phyloP scores from a whole-genome alignment of 1,139 yeast genomes.

The Suhomyces chickasaworum region DNA sequence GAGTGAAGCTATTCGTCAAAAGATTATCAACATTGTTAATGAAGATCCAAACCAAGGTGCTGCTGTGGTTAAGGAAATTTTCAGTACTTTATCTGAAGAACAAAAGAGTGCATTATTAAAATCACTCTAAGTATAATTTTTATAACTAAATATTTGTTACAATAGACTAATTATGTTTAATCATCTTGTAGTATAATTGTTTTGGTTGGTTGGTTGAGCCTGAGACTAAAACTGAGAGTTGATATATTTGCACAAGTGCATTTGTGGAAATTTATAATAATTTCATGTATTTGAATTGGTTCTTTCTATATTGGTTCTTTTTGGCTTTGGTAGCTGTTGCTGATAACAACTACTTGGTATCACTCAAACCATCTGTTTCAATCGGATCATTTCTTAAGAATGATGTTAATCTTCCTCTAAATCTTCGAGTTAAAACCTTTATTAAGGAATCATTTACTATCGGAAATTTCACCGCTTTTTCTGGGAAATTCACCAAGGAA shows the following conservation, averaged over 20 bases:
- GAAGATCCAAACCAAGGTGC: slow-evolving; percentile 57
- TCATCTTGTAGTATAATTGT: neutral
- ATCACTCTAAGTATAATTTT: slow-evolving; percentile 24
- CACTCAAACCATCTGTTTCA: slow-evolving; percentile 20
- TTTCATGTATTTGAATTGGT: neutral
- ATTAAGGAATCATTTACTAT: slow-evolving; percentile 52
- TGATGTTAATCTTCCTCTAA: slow-evolving; percentile 37
- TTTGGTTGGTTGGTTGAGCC: too few relatives aligned
- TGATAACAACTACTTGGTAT: slow-evolving; percentile 15
- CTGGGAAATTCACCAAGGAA: slow-evolving; percentile 57
- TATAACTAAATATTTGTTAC: neutral
- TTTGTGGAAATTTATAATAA: neutral
- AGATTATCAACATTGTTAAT: slow-evolving; percentile 60
- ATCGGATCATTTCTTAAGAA: slow-evolving; percentile 42
- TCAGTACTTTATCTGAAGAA: slow-evolving; percentile 58
- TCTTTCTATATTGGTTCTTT: neutral
- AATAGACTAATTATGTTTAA: neutral
- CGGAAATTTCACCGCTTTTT: slow-evolving; percentile 65
- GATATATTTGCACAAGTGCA: neutral
- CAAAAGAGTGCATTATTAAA: slow-evolving; percentile 57
- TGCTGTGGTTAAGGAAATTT: slow-evolving; percentile 60
- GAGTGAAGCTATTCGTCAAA: slow-evolving; percentile 63
- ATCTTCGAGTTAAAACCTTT: slow-evolving; percentile 42
- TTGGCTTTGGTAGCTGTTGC: neutral
- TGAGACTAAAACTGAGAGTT: too few relatives aligned